Evolutionary conservation across 257 asterid genomes (phyloP).

Genomic region (Solanum ossicruentum): DNA sequence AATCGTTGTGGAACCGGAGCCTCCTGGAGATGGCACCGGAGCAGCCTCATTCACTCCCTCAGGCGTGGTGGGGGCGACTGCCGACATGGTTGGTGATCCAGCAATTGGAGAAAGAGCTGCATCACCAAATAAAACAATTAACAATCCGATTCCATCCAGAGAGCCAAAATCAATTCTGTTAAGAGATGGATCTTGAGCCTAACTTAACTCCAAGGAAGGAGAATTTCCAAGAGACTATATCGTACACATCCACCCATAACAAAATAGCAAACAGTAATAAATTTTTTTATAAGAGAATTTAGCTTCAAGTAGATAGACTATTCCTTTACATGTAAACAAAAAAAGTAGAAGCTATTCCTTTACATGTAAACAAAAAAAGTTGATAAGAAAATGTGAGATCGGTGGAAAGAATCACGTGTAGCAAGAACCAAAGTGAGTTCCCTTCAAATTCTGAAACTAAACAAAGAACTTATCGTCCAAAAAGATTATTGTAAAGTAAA

Average conservation of each 20-base stretch:
- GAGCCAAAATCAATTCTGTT: background rate
- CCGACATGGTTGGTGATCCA: conserved; percentile 23
- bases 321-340: no score
- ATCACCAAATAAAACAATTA: background rate
- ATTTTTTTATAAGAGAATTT: background rate
- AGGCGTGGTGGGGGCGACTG: conserved; percentile 21
- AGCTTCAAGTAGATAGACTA: no score
- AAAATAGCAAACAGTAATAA: background rate
- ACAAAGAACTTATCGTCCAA: background rate
- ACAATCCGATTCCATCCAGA: background rate
- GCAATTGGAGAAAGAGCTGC: conserved; percentile 49
- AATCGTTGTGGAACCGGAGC: conserved; percentile 23
- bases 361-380: no score
- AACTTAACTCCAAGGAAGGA: background rate
- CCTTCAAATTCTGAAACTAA: no score
- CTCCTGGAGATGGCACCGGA: conserved; percentile 30
- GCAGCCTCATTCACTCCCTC: conserved; percentile 18
- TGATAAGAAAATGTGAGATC: background rate
- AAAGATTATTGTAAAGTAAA: background rate
- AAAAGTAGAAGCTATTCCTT: no score
- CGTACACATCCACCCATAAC: background rate
- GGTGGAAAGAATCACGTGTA: background rate
- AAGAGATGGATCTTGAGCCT: background rate
- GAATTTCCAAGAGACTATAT: background rate
- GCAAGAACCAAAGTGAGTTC: background rate